Percentiles rank a stretch among this genome's conserved stretches.
phyloP scores from a whole-genome alignment of 2,329 filamentous ascomycete species.

The Trichoderma asperellum region DNA sequence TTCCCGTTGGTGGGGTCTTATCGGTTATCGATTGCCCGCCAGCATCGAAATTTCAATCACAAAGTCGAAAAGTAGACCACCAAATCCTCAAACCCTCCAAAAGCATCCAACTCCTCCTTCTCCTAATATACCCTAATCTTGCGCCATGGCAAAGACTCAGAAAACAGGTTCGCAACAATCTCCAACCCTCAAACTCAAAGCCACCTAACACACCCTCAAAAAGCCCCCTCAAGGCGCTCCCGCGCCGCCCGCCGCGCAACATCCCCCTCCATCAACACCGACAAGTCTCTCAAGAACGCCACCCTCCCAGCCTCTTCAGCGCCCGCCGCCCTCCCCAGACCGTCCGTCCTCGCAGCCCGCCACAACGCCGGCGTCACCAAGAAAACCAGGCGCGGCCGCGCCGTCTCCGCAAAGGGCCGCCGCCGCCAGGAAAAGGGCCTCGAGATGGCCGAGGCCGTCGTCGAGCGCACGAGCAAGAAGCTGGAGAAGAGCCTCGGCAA shows the following conservation, averaged over 20 bases:
- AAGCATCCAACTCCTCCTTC: background rate
- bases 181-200: background rate
- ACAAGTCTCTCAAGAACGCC: constrained; percentile 70
- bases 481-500: constrained; percentile 58
- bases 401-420: constrained; percentile 58
- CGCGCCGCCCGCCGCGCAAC: constrained; percentile 74
- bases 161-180: constrained; percentile 2
- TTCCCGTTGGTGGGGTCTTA: background rate
- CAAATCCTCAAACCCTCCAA: background rate
- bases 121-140: background rate
- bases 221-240: constrained; percentile 69
- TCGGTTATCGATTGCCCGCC: constrained; percentile 16
- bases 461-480: constrained; percentile 62
- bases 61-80: constrained; percentile 9
- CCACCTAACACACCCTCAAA: constrained; percentile 2
- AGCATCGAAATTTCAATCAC: constrained; percentile 25
- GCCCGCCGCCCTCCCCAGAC: constrained; percentile 47
- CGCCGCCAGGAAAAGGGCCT: constrained; percentile 60
- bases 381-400: constrained; percentile 62
- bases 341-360: constrained; percentile 71
- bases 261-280: constrained; percentile 70
- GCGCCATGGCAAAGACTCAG: constrained; percentile 7
- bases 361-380: constrained; percentile 69
- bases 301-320: constrained; percentile 51
- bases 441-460: constrained; percentile 62